These are phyloP conservation scores for Aspergillus biplanus DNA, from an alignment of 495 filamentous ascomycete species.

Conservation along the genomic window DNA sequence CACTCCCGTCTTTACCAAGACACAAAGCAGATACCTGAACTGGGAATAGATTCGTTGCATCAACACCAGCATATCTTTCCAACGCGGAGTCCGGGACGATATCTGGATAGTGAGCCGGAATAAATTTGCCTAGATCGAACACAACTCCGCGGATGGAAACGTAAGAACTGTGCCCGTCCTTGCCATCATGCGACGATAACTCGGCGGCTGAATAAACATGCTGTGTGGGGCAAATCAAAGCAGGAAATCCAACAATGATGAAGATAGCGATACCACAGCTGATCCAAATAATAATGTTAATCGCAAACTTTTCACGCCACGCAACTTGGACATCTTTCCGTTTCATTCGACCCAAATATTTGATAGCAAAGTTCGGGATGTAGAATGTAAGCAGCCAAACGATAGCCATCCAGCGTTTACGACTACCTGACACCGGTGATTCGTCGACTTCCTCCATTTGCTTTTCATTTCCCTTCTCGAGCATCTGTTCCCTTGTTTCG, in stretches of 20 bases:
- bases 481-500: constrained; percentile 92
- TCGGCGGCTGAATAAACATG: constrained; percentile 82
- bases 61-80: constrained; percentile 79
- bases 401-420: constrained; percentile 90
- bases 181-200: constrained; percentile 73
- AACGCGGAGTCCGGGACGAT: constrained; percentile 69
- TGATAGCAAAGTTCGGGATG: constrained; percentile 83
- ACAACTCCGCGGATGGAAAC: constrained; percentile 87
- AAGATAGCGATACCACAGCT: constrained; percentile 78
- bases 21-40: constrained; percentile 94
- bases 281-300: constrained; percentile 98
- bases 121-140: constrained; percentile 77
- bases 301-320: constrained; percentile 97
- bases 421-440: constrained; percentile 71
- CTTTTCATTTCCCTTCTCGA: constrained; percentile 91
- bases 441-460: constrained; percentile 90
- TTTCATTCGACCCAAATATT: constrained; percentile 79
- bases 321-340: constrained; percentile 92
- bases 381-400: constrained; percentile 85
- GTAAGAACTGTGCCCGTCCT: constrained; percentile 64
- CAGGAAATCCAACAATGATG: constrained; percentile 86
- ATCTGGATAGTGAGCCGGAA: constrained; percentile 78
- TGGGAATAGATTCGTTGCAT: constrained; percentile 88
- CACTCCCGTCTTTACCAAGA: constrained; percentile 67
- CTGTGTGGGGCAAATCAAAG: constrained; percentile 88